Percentiles rank a stretch among this genome's conserved stretches.
Evolutionary conservation across 306 rosid genomes (phyloP).

Genomic region (Amphicarpaea edgeworthii): DNA sequence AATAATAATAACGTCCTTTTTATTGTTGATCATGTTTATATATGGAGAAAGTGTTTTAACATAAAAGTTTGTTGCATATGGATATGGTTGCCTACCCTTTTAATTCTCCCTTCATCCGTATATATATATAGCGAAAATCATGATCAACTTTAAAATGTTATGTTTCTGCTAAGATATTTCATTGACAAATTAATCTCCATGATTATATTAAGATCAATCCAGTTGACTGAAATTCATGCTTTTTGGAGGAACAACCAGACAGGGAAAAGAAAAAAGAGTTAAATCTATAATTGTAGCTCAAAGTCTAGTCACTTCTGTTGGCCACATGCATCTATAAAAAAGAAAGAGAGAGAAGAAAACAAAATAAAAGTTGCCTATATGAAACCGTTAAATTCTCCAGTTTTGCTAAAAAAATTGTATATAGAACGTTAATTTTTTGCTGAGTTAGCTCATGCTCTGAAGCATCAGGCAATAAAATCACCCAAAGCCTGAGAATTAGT

Average conservation of each 20-base stretch:
- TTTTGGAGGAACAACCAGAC: constrained; percentile 41
- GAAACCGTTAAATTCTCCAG: constrained; percentile 19
- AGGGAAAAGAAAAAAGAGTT: constrained; percentile 42
- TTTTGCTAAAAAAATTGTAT: constrained; percentile 25
- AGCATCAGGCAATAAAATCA: constrained; percentile 31
- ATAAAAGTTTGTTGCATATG: constrained; percentile 41
- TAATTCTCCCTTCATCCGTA: background rate
- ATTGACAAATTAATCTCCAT: constrained; percentile 18
- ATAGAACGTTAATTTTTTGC: constrained; percentile 23
- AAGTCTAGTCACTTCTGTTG: constrained; percentile 52
- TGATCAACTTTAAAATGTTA: background rate
- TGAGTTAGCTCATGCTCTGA: constrained; percentile 21
- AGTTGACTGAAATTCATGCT: constrained; percentile 39
- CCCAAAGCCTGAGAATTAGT: constrained; percentile 30
- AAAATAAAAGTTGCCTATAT: constrained; percentile 2
- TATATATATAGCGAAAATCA: background rate
- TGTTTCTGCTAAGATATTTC: constrained; percentile 18
- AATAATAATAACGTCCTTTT: no score
- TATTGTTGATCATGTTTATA: constrained; percentile 16
- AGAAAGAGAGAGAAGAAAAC: constrained; percentile 19
- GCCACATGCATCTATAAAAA: constrained; percentile 48
- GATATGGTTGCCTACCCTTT: constrained; percentile 8
- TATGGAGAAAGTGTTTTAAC: constrained; percentile 18
- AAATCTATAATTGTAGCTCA: constrained; percentile 41
- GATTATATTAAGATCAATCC: constrained; percentile 28